These are phyloP conservation scores for Hansfordia pulvinata DNA, from an alignment of 2,329 filamentous ascomycete species.

Conservation along the genomic window DNA sequence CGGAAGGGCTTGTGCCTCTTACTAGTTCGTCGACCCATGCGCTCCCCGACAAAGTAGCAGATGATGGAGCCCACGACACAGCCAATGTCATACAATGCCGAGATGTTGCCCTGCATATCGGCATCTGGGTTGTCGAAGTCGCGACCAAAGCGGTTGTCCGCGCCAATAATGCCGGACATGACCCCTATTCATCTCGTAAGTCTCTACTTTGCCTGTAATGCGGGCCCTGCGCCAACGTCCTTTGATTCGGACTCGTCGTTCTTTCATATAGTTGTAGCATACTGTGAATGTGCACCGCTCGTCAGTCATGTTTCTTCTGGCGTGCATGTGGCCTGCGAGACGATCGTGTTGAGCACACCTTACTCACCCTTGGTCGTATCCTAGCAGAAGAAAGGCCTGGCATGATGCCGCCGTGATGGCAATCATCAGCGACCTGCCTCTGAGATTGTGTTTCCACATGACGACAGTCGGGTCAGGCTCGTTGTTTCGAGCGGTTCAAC, in stretches of 20 bases:
- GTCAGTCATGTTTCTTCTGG: too few relatives aligned
- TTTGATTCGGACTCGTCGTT: too few relatives aligned
- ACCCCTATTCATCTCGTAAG: constrained; percentile 10
- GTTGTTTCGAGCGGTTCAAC: too few relatives aligned
- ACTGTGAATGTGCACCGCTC: too few relatives aligned
- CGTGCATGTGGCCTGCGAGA: not conserved
- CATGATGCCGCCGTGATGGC: constrained; percentile 21
- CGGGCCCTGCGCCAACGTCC: not conserved
- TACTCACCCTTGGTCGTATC: constrained; percentile 16
- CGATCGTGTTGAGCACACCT: not conserved
- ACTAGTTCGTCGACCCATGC: constrained; percentile 24
- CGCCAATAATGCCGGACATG: constrained; percentile 19
- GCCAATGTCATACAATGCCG: constrained; percentile 20
- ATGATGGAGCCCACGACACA: constrained; percentile 16
- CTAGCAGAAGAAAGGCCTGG: constrained; percentile 21
- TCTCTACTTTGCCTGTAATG: not conserved
- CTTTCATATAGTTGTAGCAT: too few relatives aligned
- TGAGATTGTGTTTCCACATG: constrained; percentile 8
- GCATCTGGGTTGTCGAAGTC: constrained; percentile 22
- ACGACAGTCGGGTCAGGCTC: too few relatives aligned
- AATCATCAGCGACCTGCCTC: constrained; percentile 5
- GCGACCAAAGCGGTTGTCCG: constrained; percentile 22
- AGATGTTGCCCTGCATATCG: constrained; percentile 22
- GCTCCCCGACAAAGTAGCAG: constrained; percentile 22
- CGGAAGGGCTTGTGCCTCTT: too few relatives aligned